Percentiles rank a stretch among this genome's conserved stretches.
Conservation (phyloP, 192 early-diverging fungal genomes). For the Gamsiella multidivaricata region DNA sequence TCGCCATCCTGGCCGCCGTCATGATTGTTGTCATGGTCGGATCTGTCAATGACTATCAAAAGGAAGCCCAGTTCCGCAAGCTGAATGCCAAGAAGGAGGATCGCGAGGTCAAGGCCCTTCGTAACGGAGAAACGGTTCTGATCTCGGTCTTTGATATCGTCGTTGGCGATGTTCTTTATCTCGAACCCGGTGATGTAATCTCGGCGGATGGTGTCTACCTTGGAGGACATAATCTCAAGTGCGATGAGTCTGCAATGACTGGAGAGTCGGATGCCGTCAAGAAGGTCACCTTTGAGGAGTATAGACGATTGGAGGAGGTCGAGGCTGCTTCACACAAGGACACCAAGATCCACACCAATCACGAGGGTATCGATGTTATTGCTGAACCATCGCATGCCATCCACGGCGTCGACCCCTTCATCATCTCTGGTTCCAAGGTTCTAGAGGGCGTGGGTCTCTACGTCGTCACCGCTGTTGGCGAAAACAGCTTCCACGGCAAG, state of each 20-base stretch:
- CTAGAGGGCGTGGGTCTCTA: conserved; percentile 88
- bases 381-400: conserved; percentile 8
- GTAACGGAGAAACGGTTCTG: conserved; percentile 72
- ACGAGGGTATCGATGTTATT: conserved; percentile 55
- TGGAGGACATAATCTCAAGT: conserved; percentile 79
- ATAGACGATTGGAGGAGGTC: conserved; percentile 26
- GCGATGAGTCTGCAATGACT: conserved; percentile 92
- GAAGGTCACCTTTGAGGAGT: conserved; percentile 73
- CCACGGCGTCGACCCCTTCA: conserved; percentile 74
- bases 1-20: conserved; percentile 86
- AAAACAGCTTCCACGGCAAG: conserved; percentile 87
- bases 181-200: conserved; percentile 93
- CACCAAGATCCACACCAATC: conserved; percentile 28
- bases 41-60: conserved; percentile 84
- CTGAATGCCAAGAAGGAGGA: conserved; percentile 88
- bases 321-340: conserved; percentile 27
- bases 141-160: conserved; percentile 83
- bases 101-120: conserved; percentile 76
- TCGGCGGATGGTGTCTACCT: conserved; percentile 92
- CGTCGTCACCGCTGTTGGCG: conserved; percentile 86
- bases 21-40: conserved; percentile 79
- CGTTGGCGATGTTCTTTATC: conserved; percentile 87
- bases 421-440: conserved; percentile 92
- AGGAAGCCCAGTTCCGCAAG: conserved; percentile 85
- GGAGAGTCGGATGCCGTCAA: conserved; percentile 91